Evolutionary conservation across 495 filamentous ascomycete species (phyloP).

Genomic region (Aspergillus sclerotioniger): DNA sequence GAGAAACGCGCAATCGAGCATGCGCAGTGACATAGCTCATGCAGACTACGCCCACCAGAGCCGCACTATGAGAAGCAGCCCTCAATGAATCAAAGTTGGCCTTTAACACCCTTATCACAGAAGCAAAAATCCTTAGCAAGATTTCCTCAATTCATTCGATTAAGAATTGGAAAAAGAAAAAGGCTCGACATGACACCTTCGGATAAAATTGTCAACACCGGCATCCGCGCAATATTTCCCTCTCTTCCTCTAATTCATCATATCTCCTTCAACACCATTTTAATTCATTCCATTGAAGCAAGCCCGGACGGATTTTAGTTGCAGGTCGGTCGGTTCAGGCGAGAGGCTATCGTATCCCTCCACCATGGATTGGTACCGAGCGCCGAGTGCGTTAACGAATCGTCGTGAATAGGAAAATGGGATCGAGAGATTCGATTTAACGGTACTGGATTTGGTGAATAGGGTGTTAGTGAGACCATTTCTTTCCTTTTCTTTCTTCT

Average conservation of each 20-base stretch:
- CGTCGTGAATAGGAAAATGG: slow-evolving; percentile 37
- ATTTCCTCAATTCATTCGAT: too few relatives aligned
- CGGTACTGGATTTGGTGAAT: slow-evolving; percentile 45
- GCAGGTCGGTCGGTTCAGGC: neutral
- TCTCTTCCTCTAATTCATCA: slow-evolving; percentile 12
- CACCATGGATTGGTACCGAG: slow-evolving; percentile 11
- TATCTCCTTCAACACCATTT: slow-evolving; percentile 6
- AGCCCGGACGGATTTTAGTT: neutral
- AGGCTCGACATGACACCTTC: slow-evolving; percentile 21
- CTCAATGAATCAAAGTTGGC: too few relatives aligned
- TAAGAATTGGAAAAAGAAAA: slow-evolving; percentile 6
- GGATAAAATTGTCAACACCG: slow-evolving; percentile 25
- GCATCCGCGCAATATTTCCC: slow-evolving; percentile 20
- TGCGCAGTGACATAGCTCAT: too few relatives aligned
- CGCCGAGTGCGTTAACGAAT: slow-evolving; percentile 29
- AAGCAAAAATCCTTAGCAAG: too few relatives aligned
- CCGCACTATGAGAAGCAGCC: too few relatives aligned
- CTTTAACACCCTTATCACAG: too few relatives aligned
- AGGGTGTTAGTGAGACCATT: slow-evolving; percentile 15
- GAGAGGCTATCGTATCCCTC: neutral
- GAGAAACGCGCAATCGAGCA: too few relatives aligned
- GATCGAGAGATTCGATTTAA: slow-evolving; percentile 42
- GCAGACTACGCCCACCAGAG: too few relatives aligned
- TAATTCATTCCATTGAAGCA: slow-evolving; percentile 3
- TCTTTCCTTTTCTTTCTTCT: slow-evolving; percentile 6